Percentiles rank a stretch among this genome's conserved stretches.
These are phyloP conservation scores for Apostasia ramifera DNA, from an alignment of 106 monocot species.

Conservation along the genomic window DNA sequence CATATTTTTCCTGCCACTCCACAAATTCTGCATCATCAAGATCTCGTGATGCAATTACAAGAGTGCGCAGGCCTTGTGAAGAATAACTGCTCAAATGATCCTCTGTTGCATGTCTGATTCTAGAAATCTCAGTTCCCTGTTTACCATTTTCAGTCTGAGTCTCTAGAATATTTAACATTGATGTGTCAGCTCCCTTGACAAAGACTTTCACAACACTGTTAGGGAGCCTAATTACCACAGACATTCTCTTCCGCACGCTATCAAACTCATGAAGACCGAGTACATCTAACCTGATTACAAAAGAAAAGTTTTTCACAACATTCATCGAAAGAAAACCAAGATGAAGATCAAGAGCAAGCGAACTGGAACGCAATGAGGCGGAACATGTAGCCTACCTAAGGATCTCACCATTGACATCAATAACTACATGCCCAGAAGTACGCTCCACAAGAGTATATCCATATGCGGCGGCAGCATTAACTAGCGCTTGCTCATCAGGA, in stretches of 20 bases:
- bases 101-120: constrained; percentile 55
- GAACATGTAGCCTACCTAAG: constrained; percentile 44
- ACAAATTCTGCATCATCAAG: constrained; percentile 64
- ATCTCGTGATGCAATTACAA: constrained; percentile 73
- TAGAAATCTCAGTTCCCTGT: constrained; percentile 9
- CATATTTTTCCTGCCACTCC: constrained; percentile 81
- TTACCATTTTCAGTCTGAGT: constrained; percentile 8
- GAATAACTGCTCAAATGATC: constrained; percentile 65
- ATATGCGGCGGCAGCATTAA: constrained; percentile 82
- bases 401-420: constrained; percentile 80
- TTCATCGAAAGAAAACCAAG: not conserved
- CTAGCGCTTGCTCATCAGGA: constrained; percentile 98
- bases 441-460: constrained; percentile 92
- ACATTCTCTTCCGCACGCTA: constrained; percentile 98
- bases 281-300: constrained; percentile 82
- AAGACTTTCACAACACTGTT: constrained; percentile 76
- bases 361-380: too few species aligned
- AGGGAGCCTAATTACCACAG: constrained; percentile 90
- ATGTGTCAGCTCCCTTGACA: constrained; percentile 94
- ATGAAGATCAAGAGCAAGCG: not conserved
- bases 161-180: constrained; percentile 66
- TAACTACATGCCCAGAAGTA: constrained; percentile 90
- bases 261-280: constrained; percentile 98
- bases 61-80: constrained; percentile 73
- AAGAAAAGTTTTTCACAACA: constrained; percentile 6